phyloP scores from a whole-genome alignment of 129 eudicot genomes.

The Sambucus nigra region DNA sequence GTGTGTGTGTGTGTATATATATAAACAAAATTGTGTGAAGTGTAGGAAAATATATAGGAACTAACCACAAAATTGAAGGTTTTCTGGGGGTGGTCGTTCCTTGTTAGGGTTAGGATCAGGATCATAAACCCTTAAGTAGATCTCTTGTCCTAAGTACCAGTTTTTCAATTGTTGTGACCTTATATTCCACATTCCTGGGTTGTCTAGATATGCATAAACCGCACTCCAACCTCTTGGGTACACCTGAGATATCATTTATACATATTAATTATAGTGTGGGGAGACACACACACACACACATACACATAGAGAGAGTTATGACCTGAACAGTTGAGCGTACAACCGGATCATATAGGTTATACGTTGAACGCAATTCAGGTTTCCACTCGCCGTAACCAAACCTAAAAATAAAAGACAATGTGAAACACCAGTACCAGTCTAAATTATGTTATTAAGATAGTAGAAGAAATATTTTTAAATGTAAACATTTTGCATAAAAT shows the following conservation, averaged over 20 bases:
- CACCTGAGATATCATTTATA: constrained; percentile 14
- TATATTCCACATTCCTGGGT: constrained; percentile 76
- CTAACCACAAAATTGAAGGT: constrained; percentile 53
- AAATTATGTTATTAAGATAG: too few relatives aligned
- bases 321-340: constrained; percentile 76
- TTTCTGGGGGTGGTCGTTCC: constrained; percentile 48
- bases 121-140: constrained; percentile 53
- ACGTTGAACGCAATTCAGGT: constrained; percentile 32
- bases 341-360: constrained; percentile 64
- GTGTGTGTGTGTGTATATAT: too few relatives aligned
- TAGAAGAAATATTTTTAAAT: too few relatives aligned
- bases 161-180: constrained; percentile 50
- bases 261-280: background rate
- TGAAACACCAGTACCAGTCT: too few relatives aligned
- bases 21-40: too few relatives aligned
- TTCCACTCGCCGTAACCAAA: constrained; percentile 57
- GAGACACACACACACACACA: background rate
- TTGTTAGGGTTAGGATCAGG: constrained; percentile 56
- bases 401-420: constrained; percentile 19
- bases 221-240: constrained; percentile 59
- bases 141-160: constrained; percentile 70
- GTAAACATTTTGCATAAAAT: background rate
- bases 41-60: background rate
- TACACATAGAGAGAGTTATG: constrained; percentile 1
- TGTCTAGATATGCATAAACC: constrained; percentile 56